Evolutionary conservation across 2,329 filamentous ascomycete genomes (phyloP), one percentile per base, ranked within the genome.

Genomic region (Talaromyces piceae): DNA sequence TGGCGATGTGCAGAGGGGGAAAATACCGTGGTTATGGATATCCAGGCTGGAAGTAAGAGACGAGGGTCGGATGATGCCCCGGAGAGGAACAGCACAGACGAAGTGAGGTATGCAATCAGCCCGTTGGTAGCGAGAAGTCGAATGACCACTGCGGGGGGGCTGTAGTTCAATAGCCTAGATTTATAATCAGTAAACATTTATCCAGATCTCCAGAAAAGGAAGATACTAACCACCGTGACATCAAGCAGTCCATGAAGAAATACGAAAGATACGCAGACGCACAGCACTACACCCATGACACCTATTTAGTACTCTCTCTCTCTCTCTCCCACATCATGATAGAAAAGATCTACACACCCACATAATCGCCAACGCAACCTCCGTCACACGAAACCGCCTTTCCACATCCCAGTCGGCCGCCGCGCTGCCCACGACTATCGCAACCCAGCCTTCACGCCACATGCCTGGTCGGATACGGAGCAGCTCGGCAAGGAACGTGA

Each of bases 171-270:
- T 60, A 93, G 83, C 88, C 86, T 87, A n/a, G 52, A 52, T 53
- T 11, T 44, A 31, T 30, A 37, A 26, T 27, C 45, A 52, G 26
- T 43, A 49, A 33, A 30, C 16, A 46, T 51, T 37, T 33, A 31
- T 28, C 51, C 27, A 33, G 46, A 5, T 27, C 41, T 39, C 45
- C 11, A n/a, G 27, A 46, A 8, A 18, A 49, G 27, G 12, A n/a
- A 41, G 27, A 16, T 41, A 69, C 76, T 41, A 63, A 87, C 85
- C 87, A 91, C 70, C 87, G 77, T 55, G 86, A 89, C 86, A 91
- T 90, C 61, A 91, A 79, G 68, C 86, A 88, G 70, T 91, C 87
- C 52, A 86, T 87, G 65, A 91, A 91, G 73, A 88, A 87, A 68
- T 88, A 91, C 47, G 85, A 86, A 54, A 90, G 77, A 67, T 89